These are phyloP conservation scores for Ogataea nitratoaversa DNA, from an alignment of 805 yeast genomes.

Conservation along the genomic window DNA sequence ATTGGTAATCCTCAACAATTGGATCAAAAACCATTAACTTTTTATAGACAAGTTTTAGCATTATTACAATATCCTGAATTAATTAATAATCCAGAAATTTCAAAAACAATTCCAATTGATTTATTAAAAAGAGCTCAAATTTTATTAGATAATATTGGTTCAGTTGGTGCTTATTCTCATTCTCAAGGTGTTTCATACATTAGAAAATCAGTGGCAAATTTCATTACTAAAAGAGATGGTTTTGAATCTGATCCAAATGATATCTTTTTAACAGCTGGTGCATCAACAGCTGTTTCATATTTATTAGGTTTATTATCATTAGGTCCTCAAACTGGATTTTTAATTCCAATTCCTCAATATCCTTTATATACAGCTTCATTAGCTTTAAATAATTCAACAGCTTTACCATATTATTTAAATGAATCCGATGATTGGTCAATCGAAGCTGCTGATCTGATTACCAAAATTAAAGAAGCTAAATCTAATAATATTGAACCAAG, in stretches of 20 bases:
- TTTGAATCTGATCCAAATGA: conserved; percentile 60
- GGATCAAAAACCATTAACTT: conserved; percentile 91
- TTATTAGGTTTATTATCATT: conserved; percentile 66
- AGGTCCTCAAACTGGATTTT: conserved; percentile 68
- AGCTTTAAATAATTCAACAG: conserved; percentile 75
- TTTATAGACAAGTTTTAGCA: conserved; percentile 87
- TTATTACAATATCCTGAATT: conserved; percentile 81
- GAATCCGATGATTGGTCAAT: conserved; percentile 85
- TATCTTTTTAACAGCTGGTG: conserved; percentile 88
- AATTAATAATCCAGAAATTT: conserved; percentile 34
- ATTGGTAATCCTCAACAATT: conserved; percentile 98
- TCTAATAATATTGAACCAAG: conserved; percentile 58
- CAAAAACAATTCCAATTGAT: conserved; percentile 51
- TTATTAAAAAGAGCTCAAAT: conserved; percentile 66
- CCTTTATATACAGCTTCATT: conserved; percentile 96
- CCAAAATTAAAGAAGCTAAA: conserved; percentile 44
- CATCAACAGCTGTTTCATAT: conserved; percentile 88
- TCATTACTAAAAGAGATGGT: conserved; percentile 78
- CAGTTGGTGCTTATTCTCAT: conserved; percentile 92
- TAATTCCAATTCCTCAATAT: conserved; percentile 97
- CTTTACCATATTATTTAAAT: conserved; percentile 81
- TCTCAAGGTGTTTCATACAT: conserved; percentile 81
- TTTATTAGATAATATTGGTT: conserved; percentile 61
- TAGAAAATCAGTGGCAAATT: conserved; percentile 76
- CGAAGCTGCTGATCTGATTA: conserved; percentile 59